Evolutionary conservation across 2,329 filamentous ascomycete species (phyloP), one percentile per base, ranked within the genome.

Genomic region (Colletotrichum australisinense): DNA sequence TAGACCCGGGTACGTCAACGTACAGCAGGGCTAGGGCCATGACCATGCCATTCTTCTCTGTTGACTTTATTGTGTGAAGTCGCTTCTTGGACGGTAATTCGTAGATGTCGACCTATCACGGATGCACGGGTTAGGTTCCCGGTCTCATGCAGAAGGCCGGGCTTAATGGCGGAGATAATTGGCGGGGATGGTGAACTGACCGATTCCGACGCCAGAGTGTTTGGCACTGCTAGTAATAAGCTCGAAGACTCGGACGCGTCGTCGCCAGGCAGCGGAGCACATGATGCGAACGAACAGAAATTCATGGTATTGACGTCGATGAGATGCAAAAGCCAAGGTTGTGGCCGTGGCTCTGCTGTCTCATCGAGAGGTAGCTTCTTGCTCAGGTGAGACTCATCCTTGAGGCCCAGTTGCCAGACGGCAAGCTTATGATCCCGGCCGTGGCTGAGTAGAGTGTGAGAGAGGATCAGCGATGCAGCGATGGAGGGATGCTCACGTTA

Each of bases 251-350:
- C 67, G 32, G 64, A 59, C 12, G 57, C 46, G 42, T 68, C 55
- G 22, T 68, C 58, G 26, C 46, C 49, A 19, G 49, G 11, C 42
- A 26, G 42, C 11, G 72, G 62, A 28, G n/a, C 73, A 79, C 92
- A 92, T 74, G 88, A 87, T 2, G 93, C 88, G 81, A 98, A 98
- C 1, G 93, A 89, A 80, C 97, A 99, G 81, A 98, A 99, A 80
- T 98, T 99, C 84, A 98, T 90, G 1, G 96, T 95, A 79, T 98
- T 98, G 56, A 98, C 95, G 5, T 93, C 88, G 5, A 99, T 85
- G 4, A 94, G 89, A 82, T 98, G 90, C 26, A 98, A 82, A n/a
- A 98, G 85, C 95, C 94, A 97, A 35, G 97, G 97, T 78, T 92
- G 88, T 22, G 88, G 89, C 75, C 84, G 88, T 63, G 81, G 81